These are phyloP conservation scores for Corynespora cassiicola DNA, from an alignment of 2,329 filamentous ascomycete genomes.

Conservation along the genomic window DNA sequence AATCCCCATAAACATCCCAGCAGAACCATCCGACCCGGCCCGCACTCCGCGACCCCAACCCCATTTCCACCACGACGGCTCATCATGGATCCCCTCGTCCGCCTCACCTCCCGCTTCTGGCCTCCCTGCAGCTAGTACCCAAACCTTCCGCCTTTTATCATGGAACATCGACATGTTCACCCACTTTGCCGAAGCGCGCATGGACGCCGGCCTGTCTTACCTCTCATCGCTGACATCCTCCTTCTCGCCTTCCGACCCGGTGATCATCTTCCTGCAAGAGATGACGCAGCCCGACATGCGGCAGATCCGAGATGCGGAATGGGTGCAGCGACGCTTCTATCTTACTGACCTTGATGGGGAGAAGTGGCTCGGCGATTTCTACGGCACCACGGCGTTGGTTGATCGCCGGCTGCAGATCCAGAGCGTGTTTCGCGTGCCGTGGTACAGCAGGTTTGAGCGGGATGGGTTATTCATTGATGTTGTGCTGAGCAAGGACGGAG, in stretches of 20 bases:
- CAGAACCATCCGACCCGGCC: conserved; percentile 18
- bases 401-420: conserved; percentile 55
- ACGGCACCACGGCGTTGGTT: conserved; percentile 62
- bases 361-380: conserved; percentile 55
- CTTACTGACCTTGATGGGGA: conserved; percentile 54
- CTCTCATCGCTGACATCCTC: conserved; percentile 38
- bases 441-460: conserved; percentile 56
- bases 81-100: conserved; percentile 1
- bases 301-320: conserved; percentile 52
- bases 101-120: neutral
- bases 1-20: conserved; percentile 13
- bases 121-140: conserved; percentile 3
- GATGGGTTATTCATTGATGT: conserved; percentile 65
- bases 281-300: conserved; percentile 55
- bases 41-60: conserved; percentile 21
- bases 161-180: conserved; percentile 60
- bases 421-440: conserved; percentile 60
- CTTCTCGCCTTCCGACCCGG: conserved; percentile 27
- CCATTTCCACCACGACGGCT: conserved; percentile 4
- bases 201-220: conserved; percentile 49
- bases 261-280: conserved; percentile 61
- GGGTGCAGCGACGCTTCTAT: conserved; percentile 57
- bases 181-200: conserved; percentile 46
- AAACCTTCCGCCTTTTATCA: conserved; percentile 43
- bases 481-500: conserved; percentile 18